phyloP scores from a whole-genome alignment of 176 grass and related monocot species.

The Eleusine indica region DNA sequence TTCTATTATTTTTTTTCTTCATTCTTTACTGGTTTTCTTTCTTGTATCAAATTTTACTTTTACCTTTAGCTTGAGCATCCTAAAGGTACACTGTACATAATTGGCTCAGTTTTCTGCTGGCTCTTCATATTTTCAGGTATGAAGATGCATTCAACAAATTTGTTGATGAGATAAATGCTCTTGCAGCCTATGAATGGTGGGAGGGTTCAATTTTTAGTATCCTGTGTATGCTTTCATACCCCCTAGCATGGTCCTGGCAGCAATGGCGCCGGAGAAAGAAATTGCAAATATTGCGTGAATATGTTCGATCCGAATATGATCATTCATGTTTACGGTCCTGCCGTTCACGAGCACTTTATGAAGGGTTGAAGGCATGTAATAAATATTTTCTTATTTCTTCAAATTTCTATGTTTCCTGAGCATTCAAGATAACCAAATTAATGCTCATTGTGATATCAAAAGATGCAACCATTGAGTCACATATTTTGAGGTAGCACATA shows the following conservation, averaged over 20 bases:
- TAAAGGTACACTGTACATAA: background rate
- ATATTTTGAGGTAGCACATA: conserved; percentile 5
- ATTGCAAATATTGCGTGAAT: conserved; percentile 83
- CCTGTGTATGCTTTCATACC: conserved; percentile 75
- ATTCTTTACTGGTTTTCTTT: conserved; percentile 18
- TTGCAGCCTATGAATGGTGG: conserved; percentile 98
- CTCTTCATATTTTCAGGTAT: conserved; percentile 49
- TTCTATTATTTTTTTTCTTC: background rate
- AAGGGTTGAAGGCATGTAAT: conserved; percentile 87
- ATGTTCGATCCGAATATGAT: conserved; percentile 97
- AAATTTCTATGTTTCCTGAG: conserved; percentile 14
- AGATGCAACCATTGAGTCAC: background rate
- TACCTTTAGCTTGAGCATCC: background rate
- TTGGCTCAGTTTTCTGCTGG: conserved; percentile 2
- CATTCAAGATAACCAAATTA: conserved; percentile 11
- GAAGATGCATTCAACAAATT: conserved; percentile 97
- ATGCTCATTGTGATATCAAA: background rate
- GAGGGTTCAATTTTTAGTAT: conserved; percentile 87
- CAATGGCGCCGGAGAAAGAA: conserved; percentile 94
- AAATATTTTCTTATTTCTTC: conserved; percentile 27
- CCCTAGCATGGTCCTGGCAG: conserved; percentile 96
- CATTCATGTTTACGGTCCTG: conserved; percentile 94
- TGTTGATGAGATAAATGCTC: conserved; percentile 91
- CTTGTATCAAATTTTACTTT: conserved; percentile 1
- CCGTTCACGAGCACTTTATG: conserved; percentile 94